Evolutionary conservation across 257 asterid genomes (phyloP).

Genomic region (Solanum medicagineum): DNA sequence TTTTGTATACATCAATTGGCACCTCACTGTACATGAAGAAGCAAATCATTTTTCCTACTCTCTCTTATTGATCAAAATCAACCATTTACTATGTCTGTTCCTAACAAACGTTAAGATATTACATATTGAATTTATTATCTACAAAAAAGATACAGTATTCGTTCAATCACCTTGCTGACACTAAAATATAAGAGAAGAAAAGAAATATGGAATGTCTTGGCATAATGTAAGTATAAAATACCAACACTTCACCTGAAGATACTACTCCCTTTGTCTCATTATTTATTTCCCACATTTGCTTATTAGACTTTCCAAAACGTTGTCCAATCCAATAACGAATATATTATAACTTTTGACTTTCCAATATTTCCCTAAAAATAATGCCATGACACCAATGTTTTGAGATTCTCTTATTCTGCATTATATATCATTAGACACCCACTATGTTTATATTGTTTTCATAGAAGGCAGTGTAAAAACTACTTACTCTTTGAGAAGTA

Average conservation of each 20-base stretch:
- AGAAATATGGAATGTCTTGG: not conserved
- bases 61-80: not conserved
- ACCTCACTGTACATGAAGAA: conserved; percentile 48
- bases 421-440: not conserved
- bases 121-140: not conserved
- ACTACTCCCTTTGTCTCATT: not conserved
- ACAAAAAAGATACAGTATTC: not conserved
- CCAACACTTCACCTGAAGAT: not conserved
- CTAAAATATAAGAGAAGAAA: not conserved
- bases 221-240: not conserved
- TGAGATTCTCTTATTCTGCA: not conserved
- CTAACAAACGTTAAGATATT: not conserved
- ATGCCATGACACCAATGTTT: not conserved
- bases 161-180: not conserved
- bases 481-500: not conserved
- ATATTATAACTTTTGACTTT: not conserved
- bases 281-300: not conserved
- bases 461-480: not conserved
- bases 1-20: conserved; percentile 71
- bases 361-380: not conserved
- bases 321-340: not conserved
- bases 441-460: not conserved
- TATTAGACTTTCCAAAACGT: not conserved
- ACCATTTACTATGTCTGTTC: not conserved
- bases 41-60: not conserved